Conservation (phyloP, 371 early-diverging fungal species). For the Choanephora cucurbitarum region DNA sequence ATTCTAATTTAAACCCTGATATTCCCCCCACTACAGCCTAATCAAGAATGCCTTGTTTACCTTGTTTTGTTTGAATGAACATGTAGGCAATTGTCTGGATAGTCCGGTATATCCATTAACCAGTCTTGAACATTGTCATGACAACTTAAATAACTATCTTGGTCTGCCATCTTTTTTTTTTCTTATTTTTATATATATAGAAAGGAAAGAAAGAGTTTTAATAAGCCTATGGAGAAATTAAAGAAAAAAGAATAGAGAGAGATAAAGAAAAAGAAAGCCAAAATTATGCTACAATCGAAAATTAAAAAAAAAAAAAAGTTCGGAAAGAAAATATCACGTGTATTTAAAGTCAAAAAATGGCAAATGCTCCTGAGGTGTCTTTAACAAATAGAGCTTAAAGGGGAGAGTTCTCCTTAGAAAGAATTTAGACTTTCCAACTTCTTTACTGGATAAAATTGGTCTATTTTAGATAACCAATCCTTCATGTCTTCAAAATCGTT, state of each 20-base stretch:
- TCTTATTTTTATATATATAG: background rate
- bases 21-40: constrained; percentile 4
- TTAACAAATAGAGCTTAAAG: background rate
- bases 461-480: constrained; percentile 75
- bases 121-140: constrained; percentile 25
- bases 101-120: constrained; percentile 24
- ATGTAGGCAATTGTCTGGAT: constrained; percentile 15
- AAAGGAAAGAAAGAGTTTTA: background rate
- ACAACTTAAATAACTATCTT: background rate
- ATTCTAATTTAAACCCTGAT: constrained; percentile 12
- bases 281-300: background rate
- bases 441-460: constrained; percentile 56
- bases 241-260: constrained; percentile 5
- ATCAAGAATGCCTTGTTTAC: background rate
- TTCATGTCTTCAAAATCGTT: constrained; percentile 62
- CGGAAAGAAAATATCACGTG: constrained; percentile 26
- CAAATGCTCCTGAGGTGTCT: constrained; percentile 8
- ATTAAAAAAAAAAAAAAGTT: background rate
- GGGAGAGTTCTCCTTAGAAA: background rate
- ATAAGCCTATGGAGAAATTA: background rate
- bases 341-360: constrained; percentile 6
- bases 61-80: background rate
- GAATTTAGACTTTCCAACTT: constrained; percentile 11
- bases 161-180: constrained; percentile 7
- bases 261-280: constrained; percentile 6